Conservation (phyloP, 1,139 yeast species). For the Hyphopichia khmerensis region DNA sequence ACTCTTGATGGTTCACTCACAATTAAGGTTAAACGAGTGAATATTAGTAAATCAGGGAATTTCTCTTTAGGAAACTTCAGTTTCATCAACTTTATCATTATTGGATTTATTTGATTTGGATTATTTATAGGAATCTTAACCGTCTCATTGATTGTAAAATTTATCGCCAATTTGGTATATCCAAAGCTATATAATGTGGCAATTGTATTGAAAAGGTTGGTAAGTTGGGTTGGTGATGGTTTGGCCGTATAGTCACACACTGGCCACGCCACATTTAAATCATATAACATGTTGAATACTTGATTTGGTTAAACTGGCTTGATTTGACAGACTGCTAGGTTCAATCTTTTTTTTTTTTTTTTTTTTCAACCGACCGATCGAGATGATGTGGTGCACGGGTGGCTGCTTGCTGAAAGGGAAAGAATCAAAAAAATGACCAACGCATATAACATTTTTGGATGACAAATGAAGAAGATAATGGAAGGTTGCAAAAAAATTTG, state of each 20-base stretch:
- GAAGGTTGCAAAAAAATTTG: neutral
- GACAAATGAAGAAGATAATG: neutral
- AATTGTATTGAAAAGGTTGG: conserved; percentile 47
- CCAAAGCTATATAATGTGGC: conserved; percentile 63
- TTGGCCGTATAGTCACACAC: conserved; percentile 42
- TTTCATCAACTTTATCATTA: conserved; percentile 25
- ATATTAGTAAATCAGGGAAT: conserved; percentile 49
- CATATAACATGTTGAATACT: conserved; percentile 45
- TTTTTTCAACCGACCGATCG: too few relatives aligned
- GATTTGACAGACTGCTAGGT: too few relatives aligned
- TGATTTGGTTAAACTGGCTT: too few relatives aligned
- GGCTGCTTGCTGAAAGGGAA: too few relatives aligned
- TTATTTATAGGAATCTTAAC: conserved; percentile 54
- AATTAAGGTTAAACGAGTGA: conserved; percentile 70
- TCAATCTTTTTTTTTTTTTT: too few relatives aligned
- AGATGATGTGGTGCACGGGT: conserved; percentile 1
- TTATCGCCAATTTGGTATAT: conserved; percentile 72
- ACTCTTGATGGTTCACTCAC: conserved; percentile 79
- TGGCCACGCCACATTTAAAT: conserved; percentile 86
- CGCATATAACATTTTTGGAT: neutral
- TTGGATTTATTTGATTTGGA: conserved; percentile 36
- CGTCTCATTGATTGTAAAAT: conserved; percentile 57
- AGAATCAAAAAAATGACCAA: too few relatives aligned
- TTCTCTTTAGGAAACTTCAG: conserved; percentile 24
- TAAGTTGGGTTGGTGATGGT: conserved; percentile 42